Base-by-base conservation (phyloP, 2,329 filamentous ascomycete species). In the Trichoderma guizhouense region DNA sequence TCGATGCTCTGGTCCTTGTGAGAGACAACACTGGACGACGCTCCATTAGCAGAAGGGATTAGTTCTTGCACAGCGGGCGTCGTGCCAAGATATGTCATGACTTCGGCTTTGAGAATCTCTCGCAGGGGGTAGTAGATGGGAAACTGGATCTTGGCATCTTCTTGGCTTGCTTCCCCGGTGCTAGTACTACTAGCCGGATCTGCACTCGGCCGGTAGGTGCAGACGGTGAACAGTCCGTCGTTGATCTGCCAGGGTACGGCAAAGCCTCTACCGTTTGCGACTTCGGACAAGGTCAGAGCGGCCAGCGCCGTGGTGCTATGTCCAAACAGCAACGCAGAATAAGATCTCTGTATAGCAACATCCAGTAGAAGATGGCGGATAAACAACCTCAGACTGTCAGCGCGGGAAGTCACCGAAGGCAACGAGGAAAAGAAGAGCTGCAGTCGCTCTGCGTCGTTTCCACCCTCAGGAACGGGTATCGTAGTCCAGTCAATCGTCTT, bases 261-360 rank as follows among this genome's bases (percentile, higher is more conserved):
- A 75, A 92, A 94, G 1, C 95, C 96, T 63, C 95, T 88, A 1
- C 96, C 96, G 82, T 97, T 98, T 28, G 95, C 94, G 3, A 95
- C 94, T 82, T 96, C 93, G 7, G 93, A 87, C 15, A 99, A 88
- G 0, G 94, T 93, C 77, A 93, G 90, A 75, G 95, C 93, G 5
- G 96, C 95, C 34, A 99, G 89, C 18, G 91, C 89, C 6, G 94
- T 98, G 24, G 96, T 97, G 75, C 90, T 97, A 81, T 95, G 91
- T 26, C 93, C 95, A 81, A 96, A 91, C 1, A 98, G 82, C 55
- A 98, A 86, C 14, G 90, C 90, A 74, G 91, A 88, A 79, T 91
- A 96, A 14, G 79, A 82, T 32, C 86, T 82, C 18, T 83, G 80
- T 73, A 88, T 86, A 11, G 93, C 92, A 58, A 89, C 84, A 58